Evolutionary conservation across 176 grass and related monocot species (phyloP), one percentile per base, ranked within the genome.

Genomic region (Avena sativa): DNA sequence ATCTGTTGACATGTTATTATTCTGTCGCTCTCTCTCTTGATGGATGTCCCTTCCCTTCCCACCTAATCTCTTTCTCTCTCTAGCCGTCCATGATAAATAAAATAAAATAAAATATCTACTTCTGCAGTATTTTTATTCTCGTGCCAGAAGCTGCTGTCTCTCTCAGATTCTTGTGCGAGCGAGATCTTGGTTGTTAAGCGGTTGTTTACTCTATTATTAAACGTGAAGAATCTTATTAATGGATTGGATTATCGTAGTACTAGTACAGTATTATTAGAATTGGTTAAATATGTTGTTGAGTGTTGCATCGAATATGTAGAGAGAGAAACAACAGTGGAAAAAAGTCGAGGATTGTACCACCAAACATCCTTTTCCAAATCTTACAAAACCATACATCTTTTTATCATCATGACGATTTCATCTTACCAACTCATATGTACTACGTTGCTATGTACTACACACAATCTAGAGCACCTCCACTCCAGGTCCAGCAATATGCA

Each of bases 1-100:
- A 85, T 92, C 90, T 95, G 88, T 92, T 91, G 86, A 86, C 88
- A 87, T 88, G 67, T 88, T 88, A 69, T 38, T 69, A 69, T 38
- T 69, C 66, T 69, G 32, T 69, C 66, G 13, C 30, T 8, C 23
- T 8, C 30, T 28, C 65, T 14, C 26, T 62, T 66, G 26, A 66
- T 66, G 63, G 26, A 5, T 34, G 12, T 66, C 63, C 63, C 30
- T 73, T 55, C 61, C 50, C 88, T 48, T 68, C 66, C 86, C 88
- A 67, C 83, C 66, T 86, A 83, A 68, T 81, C 46, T 75, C 69
- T 76, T 49, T 74, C 62, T 61, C 47, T 75, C 57, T 67, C 70
- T 56, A 58, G 14, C 66, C 66, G 66, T 69, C n/a, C 57, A 30
- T 21, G 66, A n/a, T 48, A 47, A 47, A 48, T 48, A 48, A 10